Evolutionary conservation across 257 asterid genomes (phyloP).

Genomic region (Rhazya stricta): DNA sequence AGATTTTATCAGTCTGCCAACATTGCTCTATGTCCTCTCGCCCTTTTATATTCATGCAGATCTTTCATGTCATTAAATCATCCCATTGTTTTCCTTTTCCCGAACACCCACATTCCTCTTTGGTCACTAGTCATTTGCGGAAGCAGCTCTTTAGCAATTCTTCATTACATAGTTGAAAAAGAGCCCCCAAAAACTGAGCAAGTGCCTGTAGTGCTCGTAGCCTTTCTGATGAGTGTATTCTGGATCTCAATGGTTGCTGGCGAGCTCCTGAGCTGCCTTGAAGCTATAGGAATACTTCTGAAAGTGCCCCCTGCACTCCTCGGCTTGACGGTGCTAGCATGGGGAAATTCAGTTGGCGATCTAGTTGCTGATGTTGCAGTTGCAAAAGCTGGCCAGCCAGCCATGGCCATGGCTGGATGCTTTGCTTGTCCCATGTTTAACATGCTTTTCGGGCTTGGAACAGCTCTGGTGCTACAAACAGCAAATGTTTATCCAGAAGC

Average conservation of each 20-base stretch:
- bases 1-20: slow-evolving; percentile 80
- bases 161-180: slow-evolving; percentile 65
- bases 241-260: slow-evolving; percentile 94
- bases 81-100: slow-evolving; percentile 64
- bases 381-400: slow-evolving; percentile 94
- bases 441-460: slow-evolving; percentile 93
- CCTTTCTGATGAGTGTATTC: slow-evolving; percentile 90
- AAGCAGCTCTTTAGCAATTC: slow-evolving; percentile 61
- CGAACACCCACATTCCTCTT: slow-evolving; percentile 66
- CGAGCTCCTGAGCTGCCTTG: slow-evolving; percentile 87
- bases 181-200: slow-evolving; percentile 77
- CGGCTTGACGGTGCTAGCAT: slow-evolving; percentile 88
- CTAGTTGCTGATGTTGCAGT: slow-evolving; percentile 96
- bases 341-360: slow-evolving; percentile 97
- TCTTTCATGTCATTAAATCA: slow-evolving; percentile 72
- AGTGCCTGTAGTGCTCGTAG: slow-evolving; percentile 46
- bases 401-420: slow-evolving; percentile 99
- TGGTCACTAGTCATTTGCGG: slow-evolving; percentile 65
- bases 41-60: slow-evolving; percentile 68
- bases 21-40: slow-evolving; percentile 75
- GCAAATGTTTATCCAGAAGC: slow-evolving; percentile 70
- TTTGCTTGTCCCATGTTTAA: slow-evolving; percentile 98
- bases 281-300: slow-evolving; percentile 62
- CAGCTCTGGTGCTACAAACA: slow-evolving; percentile 77
- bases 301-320: slow-evolving; percentile 71